Base-by-base conservation (phyloP, 2,329 filamentous ascomycete genomes). In the Ilyonectria destructans region DNA sequence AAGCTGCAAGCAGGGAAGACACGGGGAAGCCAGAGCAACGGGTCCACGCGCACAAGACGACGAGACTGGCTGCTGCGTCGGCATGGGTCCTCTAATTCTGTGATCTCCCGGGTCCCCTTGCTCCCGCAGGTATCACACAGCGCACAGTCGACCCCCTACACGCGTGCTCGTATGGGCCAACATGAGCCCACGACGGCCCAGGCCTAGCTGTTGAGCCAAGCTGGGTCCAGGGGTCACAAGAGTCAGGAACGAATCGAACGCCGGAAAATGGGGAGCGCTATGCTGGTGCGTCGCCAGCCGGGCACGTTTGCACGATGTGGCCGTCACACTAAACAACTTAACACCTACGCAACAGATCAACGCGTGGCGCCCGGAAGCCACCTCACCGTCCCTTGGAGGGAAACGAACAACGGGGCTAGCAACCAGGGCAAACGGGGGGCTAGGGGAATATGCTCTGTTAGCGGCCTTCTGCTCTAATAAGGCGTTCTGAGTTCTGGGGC, bases 191-290 rank as follows among this genome's bases (percentile, higher is more conserved):
- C 37, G 37, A 8, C 40, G 7, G 15, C 4, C 15, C 15, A n/a
- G 56, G 51, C 51, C 59, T 56, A 62, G 59, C 40, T 19, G 29
- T 51, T 55, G 49, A 62, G 59, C 59, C 31, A 62, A 46, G 49
- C 33, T 35, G 35, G 15, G 49, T 6, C 26, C 9, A 7, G 12
- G 29, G 54, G 33, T 12, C 17, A 58, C 33, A 17, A 31, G 43
- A 10, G 37, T 31, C 43, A 23, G 49, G 26, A 43, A 49, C 57
- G 57, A 59, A 59, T 59, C 43, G 57, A 43, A 49, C 40, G 21
- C 17, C 37, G 37, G 33, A 56, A 64, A 58, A 65, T 60, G 58
- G 51, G 62, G 58, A 58, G 57, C 51, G 63, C 58, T 61, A 31
- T 31, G 46, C 33, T 40, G 49, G 49, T 48, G 56, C 48, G 62